These are phyloP conservation scores for Lachancea quebecensis DNA, from an alignment of 805 yeast species.

Conservation along the genomic window DNA sequence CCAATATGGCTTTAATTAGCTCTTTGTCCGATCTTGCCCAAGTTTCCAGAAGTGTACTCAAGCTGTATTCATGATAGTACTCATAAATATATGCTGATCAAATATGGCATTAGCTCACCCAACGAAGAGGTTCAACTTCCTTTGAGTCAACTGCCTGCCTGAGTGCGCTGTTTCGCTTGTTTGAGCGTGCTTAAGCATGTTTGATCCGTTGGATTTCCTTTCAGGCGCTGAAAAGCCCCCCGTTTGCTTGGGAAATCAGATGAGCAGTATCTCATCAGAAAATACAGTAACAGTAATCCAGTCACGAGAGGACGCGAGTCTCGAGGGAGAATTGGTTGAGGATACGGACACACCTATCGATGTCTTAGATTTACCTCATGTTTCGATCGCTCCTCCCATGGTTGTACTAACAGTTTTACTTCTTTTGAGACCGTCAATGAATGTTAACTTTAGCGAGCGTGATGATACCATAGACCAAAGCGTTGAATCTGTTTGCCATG, in stretches of 20 bases:
- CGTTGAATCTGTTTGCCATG: constrained; percentile 25
- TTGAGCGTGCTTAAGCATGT: constrained; percentile 14
- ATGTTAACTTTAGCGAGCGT: constrained; percentile 42
- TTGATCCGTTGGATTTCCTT: constrained; percentile 33
- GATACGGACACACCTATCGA: constrained; percentile 37
- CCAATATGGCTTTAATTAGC: too few relatives aligned
- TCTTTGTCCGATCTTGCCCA: too few relatives aligned
- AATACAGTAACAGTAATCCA: too few relatives aligned
- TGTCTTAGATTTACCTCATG: constrained; percentile 52
- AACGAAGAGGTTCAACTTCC: too few relatives aligned
- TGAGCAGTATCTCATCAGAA: background rate
- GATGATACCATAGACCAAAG: background rate
- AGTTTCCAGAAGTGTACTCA: too few relatives aligned
- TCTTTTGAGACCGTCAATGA: constrained; percentile 43
- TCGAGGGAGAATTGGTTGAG: background rate
- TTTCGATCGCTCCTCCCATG: constrained; percentile 39
- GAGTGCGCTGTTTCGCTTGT: background rate
- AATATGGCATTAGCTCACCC: too few relatives aligned
- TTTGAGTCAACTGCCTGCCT: background rate
- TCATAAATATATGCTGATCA: too few relatives aligned
- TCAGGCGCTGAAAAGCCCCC: background rate
- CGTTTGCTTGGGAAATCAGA: background rate
- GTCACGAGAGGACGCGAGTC: background rate
- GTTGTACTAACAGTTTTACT: constrained; percentile 41
- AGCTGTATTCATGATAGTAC: too few relatives aligned